Evolutionary conservation across 164 flowering plant genomes (phyloP).

Genomic region (Warburgia ugandensis): DNA sequence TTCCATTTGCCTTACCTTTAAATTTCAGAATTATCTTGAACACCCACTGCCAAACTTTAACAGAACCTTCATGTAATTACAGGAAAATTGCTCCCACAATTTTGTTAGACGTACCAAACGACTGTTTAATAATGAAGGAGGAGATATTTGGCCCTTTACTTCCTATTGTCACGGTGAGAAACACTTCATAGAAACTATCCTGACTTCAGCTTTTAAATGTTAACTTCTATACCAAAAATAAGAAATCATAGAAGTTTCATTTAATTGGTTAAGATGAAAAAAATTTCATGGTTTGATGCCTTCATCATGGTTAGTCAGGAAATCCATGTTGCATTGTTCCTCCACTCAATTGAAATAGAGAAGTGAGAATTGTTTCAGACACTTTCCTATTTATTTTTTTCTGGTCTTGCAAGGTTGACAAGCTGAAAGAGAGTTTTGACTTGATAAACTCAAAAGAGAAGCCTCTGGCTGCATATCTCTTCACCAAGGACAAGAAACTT

Average conservation of each 20-base stretch:
- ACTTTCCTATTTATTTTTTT: slow-evolving; percentile 1
- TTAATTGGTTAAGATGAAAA: no score
- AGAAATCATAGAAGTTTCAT: no score
- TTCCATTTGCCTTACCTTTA: slow-evolving; percentile 10
- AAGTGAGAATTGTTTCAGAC: no score
- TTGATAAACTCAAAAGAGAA: slow-evolving; percentile 57
- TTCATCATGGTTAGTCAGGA: no score
- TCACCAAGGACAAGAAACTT: slow-evolving; percentile 66
- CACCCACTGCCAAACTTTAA: not conserved
- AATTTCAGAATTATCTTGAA: slow-evolving; percentile 1
- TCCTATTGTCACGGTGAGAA: slow-evolving; percentile 69
- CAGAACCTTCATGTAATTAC: slow-evolving; percentile 6
- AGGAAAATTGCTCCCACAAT: slow-evolving; percentile 86
- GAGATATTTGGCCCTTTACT: slow-evolving; percentile 96
- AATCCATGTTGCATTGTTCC: not conserved
- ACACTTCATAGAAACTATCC: not conserved
- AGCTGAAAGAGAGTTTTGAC: slow-evolving; percentile 59
- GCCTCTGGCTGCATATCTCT: slow-evolving; percentile 93
- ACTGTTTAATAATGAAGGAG: slow-evolving; percentile 82
- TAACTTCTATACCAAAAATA: no score
- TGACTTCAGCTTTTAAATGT: no score
- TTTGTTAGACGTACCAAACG: slow-evolving; percentile 72
- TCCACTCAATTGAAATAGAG: not conserved
- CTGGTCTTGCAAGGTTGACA: slow-evolving; percentile 50
- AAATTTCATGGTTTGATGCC: no score